Evolutionary conservation across 176 grass and related monocot genomes (phyloP).

Genomic region (Aegilops longissima): DNA sequence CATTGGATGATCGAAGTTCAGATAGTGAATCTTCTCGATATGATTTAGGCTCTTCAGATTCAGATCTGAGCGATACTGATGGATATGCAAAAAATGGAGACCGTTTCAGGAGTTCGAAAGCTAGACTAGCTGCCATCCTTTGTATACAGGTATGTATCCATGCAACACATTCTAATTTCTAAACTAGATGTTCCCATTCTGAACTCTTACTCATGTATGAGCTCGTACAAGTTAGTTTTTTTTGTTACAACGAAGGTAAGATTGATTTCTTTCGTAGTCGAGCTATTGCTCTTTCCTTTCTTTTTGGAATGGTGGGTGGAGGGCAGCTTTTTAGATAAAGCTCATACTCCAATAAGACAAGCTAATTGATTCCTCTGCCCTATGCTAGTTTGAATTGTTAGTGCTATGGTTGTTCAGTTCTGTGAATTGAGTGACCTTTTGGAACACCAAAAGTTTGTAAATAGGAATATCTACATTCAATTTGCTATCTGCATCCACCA

Average conservation of each 20-base stretch:
- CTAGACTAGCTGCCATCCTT: conserved; percentile 75
- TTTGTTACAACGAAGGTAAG: not conserved
- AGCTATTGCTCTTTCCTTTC: conserved; percentile 26
- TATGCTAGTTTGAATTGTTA: not conserved
- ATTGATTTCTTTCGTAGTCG: not conserved
- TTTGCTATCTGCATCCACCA: not conserved
- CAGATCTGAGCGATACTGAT: conserved; percentile 93
- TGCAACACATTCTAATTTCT: not conserved
- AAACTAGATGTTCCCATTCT: not conserved
- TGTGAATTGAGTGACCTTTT: not conserved
- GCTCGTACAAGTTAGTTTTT: not conserved
- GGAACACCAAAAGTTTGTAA: conserved; percentile 1
- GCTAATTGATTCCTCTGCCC: not conserved
- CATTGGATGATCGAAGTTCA: conserved; percentile 48
- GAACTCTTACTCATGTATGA: not conserved
- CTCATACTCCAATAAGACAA: not conserved
- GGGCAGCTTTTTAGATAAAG: conserved; percentile 1
- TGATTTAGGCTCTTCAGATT: conserved; percentile 88
- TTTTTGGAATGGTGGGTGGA: conserved; percentile 17
- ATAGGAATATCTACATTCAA: conserved; percentile 5
- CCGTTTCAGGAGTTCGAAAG: conserved; percentile 77
- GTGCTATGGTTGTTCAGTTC: conserved; percentile 14
- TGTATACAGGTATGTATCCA: conserved; percentile 78
- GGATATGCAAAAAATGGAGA: conserved; percentile 63
- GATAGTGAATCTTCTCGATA: conserved; percentile 71